A percentile compares a stretch with the other conserved stretches of the same genome.
Evolutionary conservation across 345 rosid species (phyloP).

Genomic region (Sisymbrium altissimum): DNA sequence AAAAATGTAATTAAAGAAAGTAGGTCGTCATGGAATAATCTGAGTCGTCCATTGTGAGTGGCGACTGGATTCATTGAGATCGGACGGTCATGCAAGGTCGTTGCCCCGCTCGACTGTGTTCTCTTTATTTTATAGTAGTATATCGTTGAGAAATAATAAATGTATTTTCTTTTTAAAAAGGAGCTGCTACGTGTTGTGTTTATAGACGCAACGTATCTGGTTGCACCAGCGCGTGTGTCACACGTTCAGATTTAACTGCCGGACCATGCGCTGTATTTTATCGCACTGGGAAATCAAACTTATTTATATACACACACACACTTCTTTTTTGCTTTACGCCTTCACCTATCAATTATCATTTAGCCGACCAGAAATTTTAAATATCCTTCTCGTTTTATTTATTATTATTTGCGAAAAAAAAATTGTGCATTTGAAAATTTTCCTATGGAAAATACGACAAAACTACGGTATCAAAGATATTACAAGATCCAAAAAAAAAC

Average conservation of each 20-base stretch:
- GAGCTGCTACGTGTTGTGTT: conserved; percentile 31
- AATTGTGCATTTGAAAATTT: too few species aligned
- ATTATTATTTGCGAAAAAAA: background rate
- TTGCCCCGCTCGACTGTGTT: conserved; percentile 10
- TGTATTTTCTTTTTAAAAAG: conserved; percentile 7
- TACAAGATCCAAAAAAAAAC: too few species aligned
- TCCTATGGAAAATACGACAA: background rate
- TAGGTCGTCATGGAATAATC: conserved; percentile 27
- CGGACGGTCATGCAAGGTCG: conserved; percentile 34
- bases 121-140: background rate
- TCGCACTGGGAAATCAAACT: background rate
- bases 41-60: conserved; percentile 5
- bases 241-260: background rate
- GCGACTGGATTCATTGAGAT: conserved; percentile 30
- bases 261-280: background rate
- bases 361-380: background rate
- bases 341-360: background rate
- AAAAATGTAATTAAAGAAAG: conserved; percentile 24
- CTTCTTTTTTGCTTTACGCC: background rate
- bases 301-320: background rate
- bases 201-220: conserved; percentile 25
- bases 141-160: conserved; percentile 17
- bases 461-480: background rate
- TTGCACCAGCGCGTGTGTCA: conserved; percentile 26
- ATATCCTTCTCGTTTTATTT: background rate